Base-by-base conservation (phyloP, 2,329 filamentous ascomycete species). In the Aschersonia sp. region DNA sequence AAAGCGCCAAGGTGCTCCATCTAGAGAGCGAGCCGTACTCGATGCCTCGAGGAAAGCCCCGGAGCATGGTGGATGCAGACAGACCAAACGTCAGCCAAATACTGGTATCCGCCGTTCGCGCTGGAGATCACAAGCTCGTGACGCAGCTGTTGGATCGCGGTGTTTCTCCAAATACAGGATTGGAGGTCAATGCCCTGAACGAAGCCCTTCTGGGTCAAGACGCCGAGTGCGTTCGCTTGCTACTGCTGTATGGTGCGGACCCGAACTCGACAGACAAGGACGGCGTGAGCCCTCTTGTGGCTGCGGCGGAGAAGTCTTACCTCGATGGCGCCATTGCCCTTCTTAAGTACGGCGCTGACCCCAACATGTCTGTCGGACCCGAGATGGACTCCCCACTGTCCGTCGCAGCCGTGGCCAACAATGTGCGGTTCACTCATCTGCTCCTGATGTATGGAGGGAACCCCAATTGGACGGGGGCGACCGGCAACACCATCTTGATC, bases 301-400 rank as follows among this genome's bases (percentile, higher is more conserved):
- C 62, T 12, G 70, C 69, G 0, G 72, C 71, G 3, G 75, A 74
- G 53, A 69, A 68, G 50, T 69, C 68, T 0, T 78, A 76, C 56
- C 58, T 75, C 41, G 73, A 76, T 29, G 78, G 72, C 4, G 76
- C 78, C 0, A 72, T 73, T 32, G 63, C 75, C 46, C 69, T 85
- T 5, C 68, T 81, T 53, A 81, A 82, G 61, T 83, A 84, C 51
- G 78, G 79, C 9, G 76, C 76, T 12, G 76, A 77, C 56, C 71
- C 72, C 8, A 78, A 78, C 56, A 64, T 75, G 43, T 60, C 66
- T 1, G 64, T 68, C 1, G 71, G 75, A 0, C 60, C 68, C 0
- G 69, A 74, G 8, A 60, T 68, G 4, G 77, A 81, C 51, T 72
- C 75, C 1, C 73, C 81, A 0, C 64, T 83, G 33, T 67, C 69